Evolutionary conservation across 225 moss, liverwort and hornwort species (phyloP).

Genomic region (Pleurozium schreberi): DNA sequence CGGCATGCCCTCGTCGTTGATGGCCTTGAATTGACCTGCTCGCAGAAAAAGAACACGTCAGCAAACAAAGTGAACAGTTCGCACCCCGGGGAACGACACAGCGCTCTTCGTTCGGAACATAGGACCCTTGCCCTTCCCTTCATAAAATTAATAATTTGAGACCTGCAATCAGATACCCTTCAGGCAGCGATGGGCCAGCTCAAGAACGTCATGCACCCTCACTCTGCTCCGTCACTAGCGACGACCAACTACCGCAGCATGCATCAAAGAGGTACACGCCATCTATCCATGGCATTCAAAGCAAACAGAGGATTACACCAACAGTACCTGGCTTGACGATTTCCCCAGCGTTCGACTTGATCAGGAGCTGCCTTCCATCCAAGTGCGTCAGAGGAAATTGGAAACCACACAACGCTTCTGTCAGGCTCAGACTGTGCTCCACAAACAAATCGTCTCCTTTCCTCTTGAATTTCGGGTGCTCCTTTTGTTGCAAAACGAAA

Average conservation of each 20-base stretch:
- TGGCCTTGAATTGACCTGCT: slow-evolving; percentile 55
- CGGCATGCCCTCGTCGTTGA: slow-evolving; percentile 58
- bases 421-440: slow-evolving; percentile 67
- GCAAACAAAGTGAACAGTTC: background rate
- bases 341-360: slow-evolving; percentile 65
- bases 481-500: slow-evolving; percentile 83
- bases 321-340: slow-evolving; percentile 71
- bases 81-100: background rate
- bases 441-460: slow-evolving; percentile 80
- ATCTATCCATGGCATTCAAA: background rate
- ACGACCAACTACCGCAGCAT: background rate
- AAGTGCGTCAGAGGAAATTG: slow-evolving; percentile 79
- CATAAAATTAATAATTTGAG: background rate
- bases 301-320: accelerated
- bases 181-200: background rate
- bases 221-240: background rate
- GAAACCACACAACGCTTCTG: slow-evolving; percentile 84
- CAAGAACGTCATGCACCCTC: background rate
- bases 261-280: background rate
- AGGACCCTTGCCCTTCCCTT: background rate
- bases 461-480: slow-evolving; percentile 83
- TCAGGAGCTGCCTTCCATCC: slow-evolving; percentile 77
- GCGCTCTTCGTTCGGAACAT: too few species aligned
- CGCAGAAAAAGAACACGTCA: background rate
- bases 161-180: background rate